Evolutionary conservation across 352 stramenopile genomes (phyloP).

Genomic region (Phytophthora tubulina): DNA sequence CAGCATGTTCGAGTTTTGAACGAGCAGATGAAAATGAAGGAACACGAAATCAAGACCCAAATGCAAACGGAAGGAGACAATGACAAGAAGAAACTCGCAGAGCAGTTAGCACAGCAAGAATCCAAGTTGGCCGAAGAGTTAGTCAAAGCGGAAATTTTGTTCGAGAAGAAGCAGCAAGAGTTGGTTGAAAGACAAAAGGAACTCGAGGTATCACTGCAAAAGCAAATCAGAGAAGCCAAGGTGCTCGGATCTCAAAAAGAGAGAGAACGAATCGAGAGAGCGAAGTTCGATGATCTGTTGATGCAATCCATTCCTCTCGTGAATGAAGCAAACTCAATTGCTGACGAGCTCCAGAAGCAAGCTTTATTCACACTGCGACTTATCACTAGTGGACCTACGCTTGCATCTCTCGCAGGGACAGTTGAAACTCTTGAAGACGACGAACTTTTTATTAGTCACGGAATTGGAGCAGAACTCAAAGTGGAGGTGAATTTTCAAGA

Average conservation of each 20-base stretch:
- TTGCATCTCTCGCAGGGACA: conserved; percentile 36
- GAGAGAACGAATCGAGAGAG: conserved; percentile 71
- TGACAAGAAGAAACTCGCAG: conserved; percentile 78
- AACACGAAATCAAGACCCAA: conserved; percentile 77
- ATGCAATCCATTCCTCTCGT: conserved; percentile 82
- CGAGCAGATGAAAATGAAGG: conserved; percentile 79
- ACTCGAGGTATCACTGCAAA: conserved; percentile 76
- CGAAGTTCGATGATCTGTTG: conserved; percentile 85
- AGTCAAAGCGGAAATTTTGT: conserved; percentile 77
- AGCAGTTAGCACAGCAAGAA: conserved; percentile 80
- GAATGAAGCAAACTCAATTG: conserved; percentile 89
- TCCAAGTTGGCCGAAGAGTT: conserved; percentile 81
- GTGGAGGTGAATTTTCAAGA: conserved; percentile 86
- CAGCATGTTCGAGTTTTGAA: conserved; percentile 70
- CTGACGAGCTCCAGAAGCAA: conserved; percentile 79
- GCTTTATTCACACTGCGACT: conserved; percentile 78
- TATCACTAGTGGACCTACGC: conserved; percentile 52
- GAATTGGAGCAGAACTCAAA: conserved; percentile 74
- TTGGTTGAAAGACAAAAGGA: conserved; percentile 71
- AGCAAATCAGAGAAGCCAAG: conserved; percentile 85
- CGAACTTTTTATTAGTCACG: conserved; percentile 54
- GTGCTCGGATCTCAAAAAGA: conserved; percentile 76
- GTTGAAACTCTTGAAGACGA: conserved; percentile 62
- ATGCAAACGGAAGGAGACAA: conserved; percentile 79
- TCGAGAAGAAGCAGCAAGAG: conserved; percentile 81